Percentiles rank a stretch among this genome's conserved stretches.
phyloP scores from a whole-genome alignment of 306 rosid genomes.

The Corylus americana region DNA sequence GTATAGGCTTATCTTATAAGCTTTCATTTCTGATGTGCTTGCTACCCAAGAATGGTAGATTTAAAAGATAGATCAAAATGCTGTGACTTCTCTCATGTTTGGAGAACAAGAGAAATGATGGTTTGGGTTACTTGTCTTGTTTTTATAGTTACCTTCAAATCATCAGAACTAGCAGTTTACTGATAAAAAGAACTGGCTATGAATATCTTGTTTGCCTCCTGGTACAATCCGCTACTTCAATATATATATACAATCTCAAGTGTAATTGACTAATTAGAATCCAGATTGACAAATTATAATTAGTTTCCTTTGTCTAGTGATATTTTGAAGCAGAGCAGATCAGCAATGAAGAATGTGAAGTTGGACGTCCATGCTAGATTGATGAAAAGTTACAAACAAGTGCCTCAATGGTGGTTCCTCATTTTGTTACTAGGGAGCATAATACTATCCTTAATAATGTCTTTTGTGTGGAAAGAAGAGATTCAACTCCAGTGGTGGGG shows the following conservation, averaged over 20 bases:
- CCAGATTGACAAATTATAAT: background rate
- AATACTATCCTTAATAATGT: slow-evolving; percentile 59
- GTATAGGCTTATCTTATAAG: background rate
- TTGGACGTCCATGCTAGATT: slow-evolving; percentile 82
- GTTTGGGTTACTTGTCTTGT: background rate
- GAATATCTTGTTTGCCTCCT: background rate
- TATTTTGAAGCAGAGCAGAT: slow-evolving; percentile 76
- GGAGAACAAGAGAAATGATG: background rate
- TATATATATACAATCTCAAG: background rate
- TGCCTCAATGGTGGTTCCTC: slow-evolving; percentile 98
- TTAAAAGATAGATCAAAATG: background rate
- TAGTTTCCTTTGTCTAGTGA: slow-evolving; percentile 48
- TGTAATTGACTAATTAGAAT: background rate
- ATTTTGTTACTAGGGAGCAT: slow-evolving; percentile 64
- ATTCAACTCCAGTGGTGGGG: slow-evolving; percentile 99
- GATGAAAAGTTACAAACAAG: slow-evolving; percentile 83
- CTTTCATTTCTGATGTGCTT: slow-evolving; percentile 4
- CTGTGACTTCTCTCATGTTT: background rate
- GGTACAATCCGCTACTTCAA: background rate
- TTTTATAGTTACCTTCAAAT: background rate
- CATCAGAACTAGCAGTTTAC: background rate
- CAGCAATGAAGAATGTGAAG: slow-evolving; percentile 65
- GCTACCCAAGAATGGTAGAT: background rate
- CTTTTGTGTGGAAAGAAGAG: slow-evolving; percentile 73
- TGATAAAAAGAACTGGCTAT: background rate